These are phyloP conservation scores for Talaromyces borbonicus DNA, from an alignment of 495 filamentous ascomycete species.

Conservation along the genomic window DNA sequence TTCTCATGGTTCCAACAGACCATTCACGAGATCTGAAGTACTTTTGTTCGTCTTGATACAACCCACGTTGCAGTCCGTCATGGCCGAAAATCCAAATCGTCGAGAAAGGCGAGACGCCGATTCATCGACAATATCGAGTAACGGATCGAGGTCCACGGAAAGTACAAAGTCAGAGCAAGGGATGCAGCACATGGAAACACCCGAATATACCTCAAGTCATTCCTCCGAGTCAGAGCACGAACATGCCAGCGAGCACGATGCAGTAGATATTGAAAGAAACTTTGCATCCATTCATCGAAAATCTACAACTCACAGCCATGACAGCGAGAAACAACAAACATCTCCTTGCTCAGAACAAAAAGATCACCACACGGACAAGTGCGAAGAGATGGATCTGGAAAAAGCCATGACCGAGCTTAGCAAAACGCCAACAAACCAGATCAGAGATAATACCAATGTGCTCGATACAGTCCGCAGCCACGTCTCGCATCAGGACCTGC, in stretches of 20 bases:
- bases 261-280: too few relatives aligned
- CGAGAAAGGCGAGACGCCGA: too few relatives aligned
- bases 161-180: background rate
- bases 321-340: background rate
- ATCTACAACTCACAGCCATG: too few relatives aligned
- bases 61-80: background rate
- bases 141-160: background rate
- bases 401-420: background rate
- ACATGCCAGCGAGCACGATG: too few relatives aligned
- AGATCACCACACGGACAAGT: background rate
- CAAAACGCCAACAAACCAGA: constrained; percentile 1
- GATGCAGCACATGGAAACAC: too few relatives aligned
- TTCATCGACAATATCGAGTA: background rate
- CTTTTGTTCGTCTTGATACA: too few relatives aligned
- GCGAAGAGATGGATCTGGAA: background rate
- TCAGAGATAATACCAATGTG: constrained; percentile 1
- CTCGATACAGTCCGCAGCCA: constrained; percentile 17
- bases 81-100: too few relatives aligned
- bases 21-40: too few relatives aligned
- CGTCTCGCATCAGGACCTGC: constrained; percentile 27
- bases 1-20: too few relatives aligned
- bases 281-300: too few relatives aligned
- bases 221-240: too few relatives aligned
- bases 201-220: too few relatives aligned
- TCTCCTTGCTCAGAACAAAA: background rate